Conservation (phyloP, 148 eudicot species). For the Rhododendron molle region DNA sequence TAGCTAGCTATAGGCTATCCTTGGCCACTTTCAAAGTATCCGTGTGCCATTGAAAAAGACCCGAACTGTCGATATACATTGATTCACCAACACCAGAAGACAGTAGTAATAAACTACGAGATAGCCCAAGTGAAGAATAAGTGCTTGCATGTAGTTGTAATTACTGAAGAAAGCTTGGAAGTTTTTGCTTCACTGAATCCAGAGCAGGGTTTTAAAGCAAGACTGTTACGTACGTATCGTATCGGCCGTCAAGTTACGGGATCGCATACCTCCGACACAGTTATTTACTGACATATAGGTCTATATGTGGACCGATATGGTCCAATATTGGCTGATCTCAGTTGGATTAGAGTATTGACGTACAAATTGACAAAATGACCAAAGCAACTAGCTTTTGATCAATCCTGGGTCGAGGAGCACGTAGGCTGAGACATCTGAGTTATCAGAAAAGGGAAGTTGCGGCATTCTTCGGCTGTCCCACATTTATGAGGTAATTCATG, state of each 20-base stretch:
- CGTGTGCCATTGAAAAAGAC: background rate
- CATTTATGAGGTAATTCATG: background rate
- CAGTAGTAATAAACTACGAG: background rate
- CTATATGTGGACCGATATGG: too few relatives aligned
- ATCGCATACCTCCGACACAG: too few relatives aligned
- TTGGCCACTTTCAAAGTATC: background rate
- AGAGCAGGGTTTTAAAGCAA: too few relatives aligned
- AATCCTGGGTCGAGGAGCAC: background rate
- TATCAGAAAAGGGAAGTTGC: too few relatives aligned
- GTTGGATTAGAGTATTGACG: background rate
- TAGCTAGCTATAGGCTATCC: background rate
- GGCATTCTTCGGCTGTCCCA: background rate
- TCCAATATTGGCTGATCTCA: too few relatives aligned
- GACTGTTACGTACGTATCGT: too few relatives aligned
- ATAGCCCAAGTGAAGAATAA: background rate
- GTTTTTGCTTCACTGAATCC: background rate
- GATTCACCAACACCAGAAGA: background rate
- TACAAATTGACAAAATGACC: background rate
- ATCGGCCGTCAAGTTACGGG: too few relatives aligned
- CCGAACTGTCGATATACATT: background rate
- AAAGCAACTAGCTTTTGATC: background rate
- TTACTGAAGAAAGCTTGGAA: background rate
- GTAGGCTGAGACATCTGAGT: too few relatives aligned
- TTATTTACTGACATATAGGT: too few relatives aligned
- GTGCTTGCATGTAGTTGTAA: background rate